Base-by-base conservation (phyloP, 441 rosid species). In the Euphorbia corollata region DNA sequence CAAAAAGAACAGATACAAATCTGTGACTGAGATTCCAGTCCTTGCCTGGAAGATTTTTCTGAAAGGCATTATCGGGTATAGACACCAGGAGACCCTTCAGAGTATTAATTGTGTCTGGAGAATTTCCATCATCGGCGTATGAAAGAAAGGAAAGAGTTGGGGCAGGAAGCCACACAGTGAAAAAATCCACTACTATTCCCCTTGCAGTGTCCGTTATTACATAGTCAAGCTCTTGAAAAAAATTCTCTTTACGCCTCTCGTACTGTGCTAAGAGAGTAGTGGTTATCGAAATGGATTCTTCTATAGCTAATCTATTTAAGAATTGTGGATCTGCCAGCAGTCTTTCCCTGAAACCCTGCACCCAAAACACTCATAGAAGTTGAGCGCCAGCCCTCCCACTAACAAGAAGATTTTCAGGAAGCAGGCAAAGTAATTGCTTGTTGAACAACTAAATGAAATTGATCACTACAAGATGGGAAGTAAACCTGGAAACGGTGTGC, bases 131-230 rank as follows among this genome's bases (percentile, higher is more conserved):
- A 67, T 86, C 80, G 32, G 88, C 82, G 73, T 81, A 82, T 39
- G 94, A 87, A 51, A 90, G 87, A 76, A 92, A 92, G 10, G 97
- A 90, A 58, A 92, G 63, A 48, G 96, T 90, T 59, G 98, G 98
- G 41, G 97, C 97, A 51, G 98, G 96, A 77, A 92, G 97, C 96
- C 97, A 92, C 43, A 90, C 97, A 0, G 92, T 88, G 77, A 92
- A 92, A 76, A 92, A 92, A 67, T 92, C 96, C 60, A 87, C 96
- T 10, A 92, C 96, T 11, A 72, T 51, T 74, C 92, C 98, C 73
- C 96, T 80, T 57, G 82, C 74, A 32, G 92, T 90, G 74, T 92
- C 98, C 0, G 93, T 92, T 68, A 90, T 88, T 58, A 90, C 97
- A 76, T 90, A 90, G 71, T 92, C 97, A 45, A 92, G 75, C 80